Base-by-base conservation (phyloP, 371 early-diverging fungal species). In the Circinella umbellata region DNA sequence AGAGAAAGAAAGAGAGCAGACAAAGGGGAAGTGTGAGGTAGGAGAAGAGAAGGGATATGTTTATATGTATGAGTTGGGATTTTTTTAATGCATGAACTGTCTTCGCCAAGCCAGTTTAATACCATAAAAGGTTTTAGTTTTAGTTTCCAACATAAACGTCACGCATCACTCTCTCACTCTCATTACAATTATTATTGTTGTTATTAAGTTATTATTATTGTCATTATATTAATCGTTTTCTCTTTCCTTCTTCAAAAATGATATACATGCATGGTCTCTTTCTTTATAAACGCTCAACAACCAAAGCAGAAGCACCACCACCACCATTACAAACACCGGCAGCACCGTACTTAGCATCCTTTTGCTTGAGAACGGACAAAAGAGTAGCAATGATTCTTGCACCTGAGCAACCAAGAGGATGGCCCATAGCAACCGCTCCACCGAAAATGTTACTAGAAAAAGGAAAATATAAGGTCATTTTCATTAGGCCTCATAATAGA, bases 251-350 rank as follows among this genome's bases (percentile, higher is more conserved):
- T 42, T 42, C 11, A 27, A 27, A 27, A 27, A 27, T 42, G 42
- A 42, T 42, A 42, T 42, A 42, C 42, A 42, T 42, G 42, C 6
- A 42, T 1, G 6, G 42, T 9, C 42, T 9, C 11, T 42, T 42
- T 6, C 42, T 42, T 42, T 57, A 57, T 27, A 57, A 57, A n/a
- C 57, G 57, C 14, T 97, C 94, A 78, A 99, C 90, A 57, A 97
- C 90, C 53, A 97, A 72, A 37, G 98, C 90, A 13, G 95, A 92
- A 9, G 98, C 97, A 73, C 96, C 97, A 68, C 98, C 96, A 27
- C 96, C 97, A 70, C 98, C 98, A 74, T 97, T 98, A 89, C 98
- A 98, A 66, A 98, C 92, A 67, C 88, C 96, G 55, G 99, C 98
- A 64, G 89, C 91, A 63, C 98, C 98, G 71, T 91, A 86, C 76